Conservation (phyloP, 2,329 filamentous ascomycete species). For the Pseudocercospora crystallina region DNA sequence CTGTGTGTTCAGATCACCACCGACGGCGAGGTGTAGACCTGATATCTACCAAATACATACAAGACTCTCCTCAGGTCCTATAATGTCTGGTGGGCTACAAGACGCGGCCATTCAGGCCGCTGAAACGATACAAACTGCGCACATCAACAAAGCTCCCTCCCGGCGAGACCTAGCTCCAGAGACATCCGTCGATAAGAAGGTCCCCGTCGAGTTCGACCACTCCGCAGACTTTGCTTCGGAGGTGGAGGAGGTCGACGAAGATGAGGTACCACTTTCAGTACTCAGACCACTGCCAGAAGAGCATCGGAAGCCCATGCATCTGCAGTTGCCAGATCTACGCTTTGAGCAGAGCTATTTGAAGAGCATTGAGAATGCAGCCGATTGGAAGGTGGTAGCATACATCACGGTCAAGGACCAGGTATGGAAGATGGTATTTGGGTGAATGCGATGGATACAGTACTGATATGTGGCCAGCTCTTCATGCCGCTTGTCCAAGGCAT, state of each 20-base stretch:
- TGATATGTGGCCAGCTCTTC: slow-evolving; percentile 59
- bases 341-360: slow-evolving; percentile 98
- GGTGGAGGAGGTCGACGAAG: slow-evolving; percentile 56
- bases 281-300: slow-evolving; percentile 55
- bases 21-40: too few relatives aligned
- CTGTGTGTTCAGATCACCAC: too few relatives aligned
- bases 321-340: slow-evolving; percentile 72
- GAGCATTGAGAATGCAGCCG: slow-evolving; percentile 77
- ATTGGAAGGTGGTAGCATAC: slow-evolving; percentile 74
- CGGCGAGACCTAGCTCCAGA: slow-evolving; percentile 77
- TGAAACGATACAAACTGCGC: slow-evolving; percentile 76
- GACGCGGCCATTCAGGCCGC: slow-evolving; percentile 58
- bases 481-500: slow-evolving; percentile 86
- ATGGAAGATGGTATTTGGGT: slow-evolving; percentile 19
- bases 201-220: slow-evolving; percentile 54
- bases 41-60: too few relatives aligned
- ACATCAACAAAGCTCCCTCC: slow-evolving; percentile 72
- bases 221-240: slow-evolving; percentile 42
- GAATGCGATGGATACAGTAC: not conserved
- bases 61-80: not conserved
- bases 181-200: slow-evolving; percentile 67
- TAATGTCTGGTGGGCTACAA: slow-evolving; percentile 22
- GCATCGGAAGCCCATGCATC: slow-evolving; percentile 56
- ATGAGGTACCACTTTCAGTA: slow-evolving; percentile 68
- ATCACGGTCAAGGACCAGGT: slow-evolving; percentile 91